Conservation (phyloP, 163 green algal genomes). For the Scenedesmus sp. region DNA sequence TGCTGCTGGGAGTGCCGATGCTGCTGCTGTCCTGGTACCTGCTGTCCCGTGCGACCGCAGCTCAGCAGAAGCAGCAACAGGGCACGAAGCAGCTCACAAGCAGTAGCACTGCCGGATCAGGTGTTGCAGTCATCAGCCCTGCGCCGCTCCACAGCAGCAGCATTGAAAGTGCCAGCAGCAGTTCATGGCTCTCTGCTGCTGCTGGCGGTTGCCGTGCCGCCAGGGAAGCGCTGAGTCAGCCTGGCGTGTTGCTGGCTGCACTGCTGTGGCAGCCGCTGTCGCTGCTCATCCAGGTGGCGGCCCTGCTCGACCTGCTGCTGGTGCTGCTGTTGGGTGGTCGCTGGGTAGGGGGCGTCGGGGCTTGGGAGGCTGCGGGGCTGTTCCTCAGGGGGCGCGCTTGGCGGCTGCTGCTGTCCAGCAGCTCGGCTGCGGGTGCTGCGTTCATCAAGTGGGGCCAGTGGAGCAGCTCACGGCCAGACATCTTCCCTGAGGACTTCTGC, state of each 20-base stretch:
- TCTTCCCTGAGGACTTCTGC: conserved; percentile 93
- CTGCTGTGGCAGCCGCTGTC: conserved; percentile 9
- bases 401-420: conserved; percentile 72
- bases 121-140: neutral
- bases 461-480: conserved; percentile 89
- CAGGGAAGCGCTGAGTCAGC: neutral
- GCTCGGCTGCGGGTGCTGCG: conserved; percentile 74
- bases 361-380: conserved; percentile 35
- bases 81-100: neutral
- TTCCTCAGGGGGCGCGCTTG: conserved; percentile 13
- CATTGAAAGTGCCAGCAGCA: neutral
- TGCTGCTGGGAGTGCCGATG: conserved; percentile 49
- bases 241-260: neutral
- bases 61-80: neutral
- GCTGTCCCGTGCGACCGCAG: neutral
- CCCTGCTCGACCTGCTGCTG: conserved; percentile 44
- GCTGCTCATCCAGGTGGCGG: neutral
- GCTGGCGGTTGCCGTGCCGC: too few relatives aligned
- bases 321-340: conserved; percentile 43
- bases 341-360: conserved; percentile 22
- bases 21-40: conserved; percentile 20
- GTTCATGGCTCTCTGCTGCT: neutral
- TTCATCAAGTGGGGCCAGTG: conserved; percentile 99
- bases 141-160: neutral
- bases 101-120: neutral